phyloP scores from a whole-genome alignment of 352 stramenopile genomes.

The Blastocystis sp. region DNA sequence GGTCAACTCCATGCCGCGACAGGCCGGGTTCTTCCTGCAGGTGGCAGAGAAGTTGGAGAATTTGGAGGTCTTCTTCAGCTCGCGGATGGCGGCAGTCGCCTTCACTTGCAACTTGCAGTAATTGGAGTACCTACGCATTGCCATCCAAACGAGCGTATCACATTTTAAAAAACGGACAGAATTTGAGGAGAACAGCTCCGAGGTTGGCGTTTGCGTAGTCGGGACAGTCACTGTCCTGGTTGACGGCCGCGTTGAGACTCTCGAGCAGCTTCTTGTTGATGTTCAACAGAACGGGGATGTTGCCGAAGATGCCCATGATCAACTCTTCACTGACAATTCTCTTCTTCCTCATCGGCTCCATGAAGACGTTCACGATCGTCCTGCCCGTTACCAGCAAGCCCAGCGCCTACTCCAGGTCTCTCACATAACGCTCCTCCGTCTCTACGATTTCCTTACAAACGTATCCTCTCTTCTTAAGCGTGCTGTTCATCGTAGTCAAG shows the following conservation, averaged over 20 bases:
- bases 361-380: constrained; percentile 64
- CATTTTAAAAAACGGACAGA: constrained; percentile 73
- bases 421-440: constrained; percentile 62
- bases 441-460: constrained; percentile 59
- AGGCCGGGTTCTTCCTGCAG: constrained; percentile 64
- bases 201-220: constrained; percentile 64
- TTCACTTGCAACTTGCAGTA: constrained; percentile 65
- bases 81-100: constrained; percentile 9
- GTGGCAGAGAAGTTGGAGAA: constrained; percentile 39
- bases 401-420: constrained; percentile 31
- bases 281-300: constrained; percentile 56
- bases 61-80: constrained; percentile 68
- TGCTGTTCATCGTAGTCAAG: constrained; percentile 16
- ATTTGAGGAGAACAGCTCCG: constrained; percentile 43
- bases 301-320: constrained; percentile 63
- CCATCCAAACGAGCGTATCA: background rate
- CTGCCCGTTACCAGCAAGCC: background rate
- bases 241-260: constrained; percentile 41
- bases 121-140: constrained; percentile 38
- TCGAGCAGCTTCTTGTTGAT: constrained; percentile 68
- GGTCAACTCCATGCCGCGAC: constrained; percentile 71
- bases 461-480: constrained; percentile 55
- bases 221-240: constrained; percentile 27
- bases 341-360: constrained; percentile 65
- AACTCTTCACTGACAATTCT: constrained; percentile 64